A percentile compares a stretch with the other conserved stretches of the same genome.
These are phyloP conservation scores for Beauveria bassiana DNA, from an alignment of 2,329 filamentous ascomycete genomes.

Conservation along the genomic window DNA sequence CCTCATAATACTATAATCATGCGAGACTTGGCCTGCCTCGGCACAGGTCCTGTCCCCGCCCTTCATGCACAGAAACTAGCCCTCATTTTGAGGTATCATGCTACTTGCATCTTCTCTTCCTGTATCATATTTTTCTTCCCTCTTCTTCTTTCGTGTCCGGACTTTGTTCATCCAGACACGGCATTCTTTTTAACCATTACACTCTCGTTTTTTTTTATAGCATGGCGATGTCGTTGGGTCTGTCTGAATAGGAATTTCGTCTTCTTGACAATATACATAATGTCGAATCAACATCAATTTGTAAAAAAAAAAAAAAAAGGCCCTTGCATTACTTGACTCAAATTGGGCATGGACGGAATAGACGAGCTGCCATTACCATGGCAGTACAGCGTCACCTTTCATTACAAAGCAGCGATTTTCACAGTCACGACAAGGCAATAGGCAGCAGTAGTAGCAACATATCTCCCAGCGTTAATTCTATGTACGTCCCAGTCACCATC, in stretches of 20 bases:
- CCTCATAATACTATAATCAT: constrained; percentile 11
- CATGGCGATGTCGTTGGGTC: constrained; percentile 8
- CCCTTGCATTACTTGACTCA: too few species aligned
- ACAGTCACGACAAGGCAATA: too few species aligned
- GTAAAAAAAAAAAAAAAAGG: not conserved
- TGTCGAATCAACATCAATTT: not conserved
- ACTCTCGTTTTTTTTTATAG: constrained; percentile 9
- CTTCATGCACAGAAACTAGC: not conserved
- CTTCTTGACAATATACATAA: not conserved
- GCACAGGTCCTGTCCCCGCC: not conserved
- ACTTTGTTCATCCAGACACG: not conserved
- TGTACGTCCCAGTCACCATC: too few species aligned
- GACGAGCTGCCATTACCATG: too few species aligned
- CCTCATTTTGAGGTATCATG: not conserved
- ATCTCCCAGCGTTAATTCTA: too few species aligned
- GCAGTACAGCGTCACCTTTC: too few species aligned
- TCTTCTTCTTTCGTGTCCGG: not conserved
- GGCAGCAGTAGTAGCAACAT: too few species aligned
- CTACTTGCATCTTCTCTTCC: not conserved
- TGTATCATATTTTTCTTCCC: constrained; percentile 7
- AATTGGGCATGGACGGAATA: not conserved
- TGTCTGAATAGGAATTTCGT: constrained; percentile 5
- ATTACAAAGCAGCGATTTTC: too few species aligned
- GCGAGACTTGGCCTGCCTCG: not conserved
- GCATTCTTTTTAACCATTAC: not conserved